Evolutionary conservation across 257 asterid species (phyloP).

Genomic region (Thymus quinquecostatus): DNA sequence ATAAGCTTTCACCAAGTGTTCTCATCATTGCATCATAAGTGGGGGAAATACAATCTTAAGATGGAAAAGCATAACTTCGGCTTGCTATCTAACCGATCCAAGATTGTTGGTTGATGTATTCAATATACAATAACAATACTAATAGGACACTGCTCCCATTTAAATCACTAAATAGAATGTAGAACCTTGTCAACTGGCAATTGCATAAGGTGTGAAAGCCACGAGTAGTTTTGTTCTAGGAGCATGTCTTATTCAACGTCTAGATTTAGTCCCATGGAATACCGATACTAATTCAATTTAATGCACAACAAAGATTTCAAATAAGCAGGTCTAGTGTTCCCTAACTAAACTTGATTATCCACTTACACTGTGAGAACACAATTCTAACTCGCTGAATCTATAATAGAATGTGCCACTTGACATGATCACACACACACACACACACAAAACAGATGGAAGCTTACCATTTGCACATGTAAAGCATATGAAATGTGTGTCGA

Average conservation of each 20-base stretch:
- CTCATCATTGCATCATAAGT: not conserved
- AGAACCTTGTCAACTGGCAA: not conserved
- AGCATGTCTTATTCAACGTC: not conserved
- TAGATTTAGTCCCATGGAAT: not conserved
- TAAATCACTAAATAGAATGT: not conserved
- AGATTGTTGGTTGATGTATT: not conserved
- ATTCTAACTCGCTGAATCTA: not conserved
- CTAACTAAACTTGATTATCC: not conserved
- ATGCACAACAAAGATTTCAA: not conserved
- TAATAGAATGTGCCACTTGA: not conserved
- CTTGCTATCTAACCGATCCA: not conserved
- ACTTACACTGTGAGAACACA: not conserved
- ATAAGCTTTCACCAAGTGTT: not conserved
- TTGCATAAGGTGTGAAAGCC: not conserved
- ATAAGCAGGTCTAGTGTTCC: not conserved
- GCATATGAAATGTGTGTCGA: constrained; percentile 86
- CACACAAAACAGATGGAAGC: constrained; percentile 16
- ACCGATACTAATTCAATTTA: not conserved
- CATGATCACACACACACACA: not conserved
- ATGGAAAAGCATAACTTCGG: not conserved
- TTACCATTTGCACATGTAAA: constrained; percentile 70
- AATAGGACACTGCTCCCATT: not conserved
- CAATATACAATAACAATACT: not conserved
- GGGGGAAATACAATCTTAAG: not conserved
- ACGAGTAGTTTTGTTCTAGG: not conserved